phyloP scores from a whole-genome alignment of 495 filamentous ascomycete species.

The Usnea hakonensis region DNA sequence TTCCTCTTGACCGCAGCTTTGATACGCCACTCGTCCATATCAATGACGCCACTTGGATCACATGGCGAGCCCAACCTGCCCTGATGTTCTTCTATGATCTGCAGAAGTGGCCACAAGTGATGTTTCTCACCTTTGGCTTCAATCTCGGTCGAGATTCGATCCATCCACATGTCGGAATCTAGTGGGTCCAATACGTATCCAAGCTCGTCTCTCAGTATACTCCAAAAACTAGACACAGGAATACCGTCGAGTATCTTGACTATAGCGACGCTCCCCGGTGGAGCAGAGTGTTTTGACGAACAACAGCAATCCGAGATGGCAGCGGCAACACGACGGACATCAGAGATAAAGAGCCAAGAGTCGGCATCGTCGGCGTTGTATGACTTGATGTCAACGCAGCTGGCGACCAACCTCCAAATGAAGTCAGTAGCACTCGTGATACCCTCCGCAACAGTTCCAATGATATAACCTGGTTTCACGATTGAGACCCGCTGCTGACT shows the following conservation, averaged over 20 bases:
- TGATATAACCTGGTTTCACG: constrained; percentile 28
- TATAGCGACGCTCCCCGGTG: not conserved
- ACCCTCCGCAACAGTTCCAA: constrained; percentile 23
- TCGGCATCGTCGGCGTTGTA: constrained; percentile 22
- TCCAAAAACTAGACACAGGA: constrained; percentile 24
- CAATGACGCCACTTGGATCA: not conserved
- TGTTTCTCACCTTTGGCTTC: constrained; percentile 21
- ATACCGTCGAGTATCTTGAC: constrained; percentile 26
- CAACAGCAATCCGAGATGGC: constrained; percentile 3
- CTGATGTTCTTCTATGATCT: constrained; percentile 24
- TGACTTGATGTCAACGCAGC: constrained; percentile 6
- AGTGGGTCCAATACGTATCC: constrained; percentile 21
- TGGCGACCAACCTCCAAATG: constrained; percentile 25
- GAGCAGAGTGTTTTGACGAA: not conserved
- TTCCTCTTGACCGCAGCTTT: constrained; percentile 19
- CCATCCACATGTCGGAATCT: constrained; percentile 18
- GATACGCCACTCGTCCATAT: constrained; percentile 15
- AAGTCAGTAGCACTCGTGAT: constrained; percentile 24
- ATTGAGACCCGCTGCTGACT: constrained; percentile 11
- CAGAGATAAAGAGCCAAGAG: constrained; percentile 26
- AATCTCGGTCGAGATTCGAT: constrained; percentile 18
- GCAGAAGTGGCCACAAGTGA: constrained; percentile 29
- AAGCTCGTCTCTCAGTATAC: constrained; percentile 20
- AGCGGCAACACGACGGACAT: constrained; percentile 24
- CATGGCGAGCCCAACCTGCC: constrained; percentile 20